phyloP scores from a whole-genome alignment of 129 eudicot species.

The Flaveria trinervia region DNA sequence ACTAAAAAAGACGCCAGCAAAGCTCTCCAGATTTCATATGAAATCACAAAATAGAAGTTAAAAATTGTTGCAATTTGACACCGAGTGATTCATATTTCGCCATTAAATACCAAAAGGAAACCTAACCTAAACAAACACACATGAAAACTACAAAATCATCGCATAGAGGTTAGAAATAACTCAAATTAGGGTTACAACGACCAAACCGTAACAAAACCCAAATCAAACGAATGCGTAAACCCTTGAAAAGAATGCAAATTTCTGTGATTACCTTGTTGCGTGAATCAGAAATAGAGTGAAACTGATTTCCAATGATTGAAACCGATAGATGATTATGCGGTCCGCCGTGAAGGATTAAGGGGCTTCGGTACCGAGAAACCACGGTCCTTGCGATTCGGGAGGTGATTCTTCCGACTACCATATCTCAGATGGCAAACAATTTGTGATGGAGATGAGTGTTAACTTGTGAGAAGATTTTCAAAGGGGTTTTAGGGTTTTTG shows the following conservation, averaged over 20 bases:
- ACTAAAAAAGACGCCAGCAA: neutral
- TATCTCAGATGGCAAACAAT: neutral
- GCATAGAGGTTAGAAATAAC: neutral
- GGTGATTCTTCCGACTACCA: slow-evolving; percentile 49
- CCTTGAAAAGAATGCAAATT: neutral
- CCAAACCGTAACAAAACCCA: slow-evolving; percentile 50
- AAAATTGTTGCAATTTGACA: neutral
- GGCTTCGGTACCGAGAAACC: slow-evolving; percentile 43
- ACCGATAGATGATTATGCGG: slow-evolving; percentile 24
- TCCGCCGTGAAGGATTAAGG: slow-evolving; percentile 36
- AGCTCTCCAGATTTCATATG: slow-evolving; percentile 2
- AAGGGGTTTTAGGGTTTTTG: neutral
- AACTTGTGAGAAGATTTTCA: neutral
- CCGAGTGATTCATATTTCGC: neutral
- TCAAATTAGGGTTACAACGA: too few species aligned
- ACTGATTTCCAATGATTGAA: slow-evolving; percentile 33
- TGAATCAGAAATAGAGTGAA: slow-evolving; percentile 36
- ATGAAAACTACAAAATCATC: neutral
- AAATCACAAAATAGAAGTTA: neutral
- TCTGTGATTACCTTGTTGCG: slow-evolving; percentile 40
- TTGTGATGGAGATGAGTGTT: neutral
- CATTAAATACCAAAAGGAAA: neutral
- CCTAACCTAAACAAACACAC: neutral
- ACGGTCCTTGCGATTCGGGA: slow-evolving; percentile 47
- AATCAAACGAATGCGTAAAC: neutral